phyloP scores from a whole-genome alignment of 441 rosid genomes.

The Mallotus repandus region DNA sequence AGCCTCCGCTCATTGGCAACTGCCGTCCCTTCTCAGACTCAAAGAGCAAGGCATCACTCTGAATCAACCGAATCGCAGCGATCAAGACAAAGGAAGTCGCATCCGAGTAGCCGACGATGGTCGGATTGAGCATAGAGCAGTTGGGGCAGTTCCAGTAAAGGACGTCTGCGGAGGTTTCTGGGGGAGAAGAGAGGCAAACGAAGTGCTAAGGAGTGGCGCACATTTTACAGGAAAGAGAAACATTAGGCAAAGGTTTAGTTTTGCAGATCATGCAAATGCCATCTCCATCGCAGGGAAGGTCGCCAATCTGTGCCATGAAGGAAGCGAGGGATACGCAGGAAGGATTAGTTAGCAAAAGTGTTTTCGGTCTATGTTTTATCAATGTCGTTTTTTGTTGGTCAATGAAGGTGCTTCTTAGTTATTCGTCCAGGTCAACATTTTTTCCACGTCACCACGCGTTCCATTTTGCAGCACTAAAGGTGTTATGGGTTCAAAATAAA shows the following conservation, averaged over 20 bases:
- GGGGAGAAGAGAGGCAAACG: constrained; percentile 42
- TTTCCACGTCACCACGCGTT: too few species aligned
- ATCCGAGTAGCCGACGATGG: constrained; percentile 3
- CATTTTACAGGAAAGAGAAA: constrained; percentile 43
- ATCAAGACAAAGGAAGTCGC: constrained; percentile 33
- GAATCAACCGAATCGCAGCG: constrained; percentile 48
- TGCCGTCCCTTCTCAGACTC: constrained; percentile 59
- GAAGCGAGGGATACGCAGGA: neutral
- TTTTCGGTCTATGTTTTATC: neutral
- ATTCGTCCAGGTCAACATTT: too few species aligned
- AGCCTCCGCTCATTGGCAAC: constrained; percentile 41
- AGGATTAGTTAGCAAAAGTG: neutral
- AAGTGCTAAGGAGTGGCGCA: constrained; percentile 61
- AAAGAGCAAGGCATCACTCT: constrained; percentile 42
- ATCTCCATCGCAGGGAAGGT: constrained; percentile 62
- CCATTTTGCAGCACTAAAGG: too few species aligned
- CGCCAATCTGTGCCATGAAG: constrained; percentile 40
- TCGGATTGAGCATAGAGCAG: constrained; percentile 36
- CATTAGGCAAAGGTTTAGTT: constrained; percentile 37
- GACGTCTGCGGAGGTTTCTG: constrained; percentile 33
- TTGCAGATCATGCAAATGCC: constrained; percentile 59
- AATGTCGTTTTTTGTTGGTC: constrained; percentile 10
- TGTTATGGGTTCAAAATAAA: too few species aligned
- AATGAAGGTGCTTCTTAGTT: neutral
- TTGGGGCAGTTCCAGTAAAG: constrained; percentile 60